Evolutionary conservation across 164 flowering plant genomes (phyloP), one percentile per base, ranked within the genome.

Genomic region (Houttuynia cordata): DNA sequence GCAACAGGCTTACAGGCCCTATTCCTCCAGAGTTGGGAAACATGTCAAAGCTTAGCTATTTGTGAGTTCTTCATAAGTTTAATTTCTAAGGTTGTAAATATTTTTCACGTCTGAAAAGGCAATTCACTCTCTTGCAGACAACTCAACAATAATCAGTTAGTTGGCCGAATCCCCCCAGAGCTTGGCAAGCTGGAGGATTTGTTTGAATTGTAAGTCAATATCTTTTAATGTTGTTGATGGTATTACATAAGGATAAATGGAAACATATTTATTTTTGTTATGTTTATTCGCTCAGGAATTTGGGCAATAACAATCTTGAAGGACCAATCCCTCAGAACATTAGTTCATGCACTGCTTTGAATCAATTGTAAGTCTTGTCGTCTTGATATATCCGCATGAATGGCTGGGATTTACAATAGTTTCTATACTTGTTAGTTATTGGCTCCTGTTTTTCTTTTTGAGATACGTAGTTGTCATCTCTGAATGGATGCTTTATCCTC

Each of bases 21-120:
- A 92, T 92, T 61, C 98, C 98, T 21, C 88, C 91, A 1, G 98
- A 92, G 74, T 83, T 92, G 34, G 98, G 98, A 45, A 89, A 89
- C 63, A 89, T 92, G 98, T 78, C 98, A 24, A 87, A 79, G 61
- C 91, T 92, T 8, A 89, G 98, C 73, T 92, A 92, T 66, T 64
- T 92, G 98, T 92, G 52, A 83, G 87, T 1, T 45, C 55, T 51
- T 14, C 14, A 21, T n/a, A 52, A 54, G 7, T 23, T 54, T 24
- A 10, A 24, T 57, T 57, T 9, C 19, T 4, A 57, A 30, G 42
- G n/a, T 34, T 37, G 9, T 30, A 6, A 23, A 2, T 37, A 10
- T 4, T 7, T 53, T 53, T 52, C 55, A 5, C 24, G 10, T 37
- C 25, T 1, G 45, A 30, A 17, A 17, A 4, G n/a, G 21, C n/a